A percentile compares a stretch with the other conserved stretches of the same genome.
phyloP scores from a whole-genome alignment of 2,329 filamentous ascomycete species.

The Colletotrichum sp. region DNA sequence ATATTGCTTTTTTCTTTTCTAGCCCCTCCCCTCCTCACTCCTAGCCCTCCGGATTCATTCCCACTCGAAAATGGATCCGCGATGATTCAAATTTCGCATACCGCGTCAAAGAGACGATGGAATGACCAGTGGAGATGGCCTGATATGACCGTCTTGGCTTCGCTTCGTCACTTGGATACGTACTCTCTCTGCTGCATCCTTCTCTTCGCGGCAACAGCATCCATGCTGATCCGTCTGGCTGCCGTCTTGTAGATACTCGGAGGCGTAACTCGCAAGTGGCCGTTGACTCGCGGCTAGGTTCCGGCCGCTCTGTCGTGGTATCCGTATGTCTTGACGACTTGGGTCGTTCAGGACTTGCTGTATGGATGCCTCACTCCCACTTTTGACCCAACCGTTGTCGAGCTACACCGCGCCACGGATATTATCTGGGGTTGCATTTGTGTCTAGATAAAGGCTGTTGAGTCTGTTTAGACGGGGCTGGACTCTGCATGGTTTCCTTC shows the following conservation, averaged over 20 bases:
- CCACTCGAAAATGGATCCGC: constrained; percentile 2
- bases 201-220: background rate
- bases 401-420: background rate
- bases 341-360: background rate
- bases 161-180: background rate
- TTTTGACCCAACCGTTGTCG: no score
- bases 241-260: background rate
- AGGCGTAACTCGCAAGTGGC: background rate
- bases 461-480: background rate
- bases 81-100: background rate
- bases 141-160: background rate
- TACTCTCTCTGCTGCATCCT: background rate
- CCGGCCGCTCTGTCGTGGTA: background rate
- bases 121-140: background rate
- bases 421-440: background rate
- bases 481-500: background rate
- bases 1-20: background rate
- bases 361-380: background rate
- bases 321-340: background rate
- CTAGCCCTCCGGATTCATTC: background rate
- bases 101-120: background rate
- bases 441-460: background rate
- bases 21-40: background rate
- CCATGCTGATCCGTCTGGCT: background rate
- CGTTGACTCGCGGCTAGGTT: background rate